Base-by-base conservation (phyloP, 1,284 basidiomycete genomes). In the Somion occarium region DNA sequence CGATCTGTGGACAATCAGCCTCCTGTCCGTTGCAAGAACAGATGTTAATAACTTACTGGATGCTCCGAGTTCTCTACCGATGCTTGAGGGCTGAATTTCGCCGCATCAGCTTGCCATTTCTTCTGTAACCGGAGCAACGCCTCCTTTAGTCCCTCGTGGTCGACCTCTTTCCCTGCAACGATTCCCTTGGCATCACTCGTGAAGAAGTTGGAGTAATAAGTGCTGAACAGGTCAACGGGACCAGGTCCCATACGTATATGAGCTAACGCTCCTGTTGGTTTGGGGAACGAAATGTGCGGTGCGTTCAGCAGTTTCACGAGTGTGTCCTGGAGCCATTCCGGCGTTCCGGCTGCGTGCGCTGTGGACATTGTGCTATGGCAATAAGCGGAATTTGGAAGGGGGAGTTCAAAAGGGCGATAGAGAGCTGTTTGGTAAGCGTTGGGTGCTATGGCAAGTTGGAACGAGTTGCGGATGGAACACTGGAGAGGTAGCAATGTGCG, bases 151-250 rank as follows among this genome's bases (percentile, higher is more conserved):
- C 58, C 63, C 7, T 58, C 64, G 22, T 56, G 52, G 54, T 63
- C 65, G 34, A 64, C 62, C 50, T 57, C 50, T 27, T 54, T 51
- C 0, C 64, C 65, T 3, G 50, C 56, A 9, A 66, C 61, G 49
- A 54, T 45, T 20, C 64, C 64, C 4, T 50, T 56, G 0, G 57
- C 63, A 39, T 64, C 63, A 22, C 46, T 23, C 12, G 65, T 58
- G 57, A 64, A 63, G 49, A 52, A 55, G 54, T 67, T 67, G 37
- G 51, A 44, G 56, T 63, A 67, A 44, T 61, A 58, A 2, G 61
- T 67, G 58, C 60, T 64, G 57, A 67, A 67, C 45, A 67, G 60
- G 51, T 67, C 65, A 56, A 67, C 57, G 22, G 65, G 65, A 24
- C 65, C 65, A 18, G 54, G 65, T 23, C 64, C 65, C 49, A 67